Percentiles rank a stretch among this genome's conserved stretches.
Evolutionary conservation across 2,329 filamentous ascomycete genomes (phyloP).

Genomic region (Hypoxylon sp.): DNA sequence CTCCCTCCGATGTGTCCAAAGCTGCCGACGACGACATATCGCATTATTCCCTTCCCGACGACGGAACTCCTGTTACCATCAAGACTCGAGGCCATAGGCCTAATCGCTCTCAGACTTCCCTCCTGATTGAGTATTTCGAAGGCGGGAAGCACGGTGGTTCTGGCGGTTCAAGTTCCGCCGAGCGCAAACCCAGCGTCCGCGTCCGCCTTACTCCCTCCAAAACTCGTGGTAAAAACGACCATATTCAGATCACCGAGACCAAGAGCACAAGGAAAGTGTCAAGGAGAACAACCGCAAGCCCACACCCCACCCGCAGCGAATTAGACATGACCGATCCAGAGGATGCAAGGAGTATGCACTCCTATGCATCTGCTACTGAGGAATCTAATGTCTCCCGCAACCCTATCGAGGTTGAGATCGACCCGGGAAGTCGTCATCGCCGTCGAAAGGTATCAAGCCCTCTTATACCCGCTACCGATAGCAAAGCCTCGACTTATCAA

Average conservation of each 20-base stretch:
- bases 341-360: slow-evolving; percentile 77
- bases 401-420: slow-evolving; percentile 91
- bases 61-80: slow-evolving; percentile 93
- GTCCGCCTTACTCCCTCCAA: slow-evolving; percentile 85
- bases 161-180: slow-evolving; percentile 66
- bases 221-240: slow-evolving; percentile 75
- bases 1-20: slow-evolving; percentile 75
- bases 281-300: slow-evolving; percentile 56
- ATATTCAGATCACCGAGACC: slow-evolving; percentile 88
- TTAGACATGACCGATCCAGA: slow-evolving; percentile 65
- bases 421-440: slow-evolving; percentile 68
- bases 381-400: slow-evolving; percentile 83
- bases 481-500: slow-evolving; percentile 72
- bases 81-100: slow-evolving; percentile 76
- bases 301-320: slow-evolving; percentile 75
- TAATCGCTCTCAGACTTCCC: slow-evolving; percentile 84
- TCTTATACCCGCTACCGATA: slow-evolving; percentile 71
- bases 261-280: slow-evolving; percentile 80
- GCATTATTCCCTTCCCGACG: slow-evolving; percentile 84
- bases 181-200: slow-evolving; percentile 85
- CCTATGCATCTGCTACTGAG: slow-evolving; percentile 83
- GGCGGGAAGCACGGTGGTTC: slow-evolving; percentile 75
- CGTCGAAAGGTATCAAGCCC: slow-evolving; percentile 74
- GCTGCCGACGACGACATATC: slow-evolving; percentile 78
- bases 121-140: slow-evolving; percentile 96